A percentile compares a stretch with the other conserved stretches of the same genome.
Conservation (phyloP, 2,329 filamentous ascomycete genomes). For the Nothopassalora personata region DNA sequence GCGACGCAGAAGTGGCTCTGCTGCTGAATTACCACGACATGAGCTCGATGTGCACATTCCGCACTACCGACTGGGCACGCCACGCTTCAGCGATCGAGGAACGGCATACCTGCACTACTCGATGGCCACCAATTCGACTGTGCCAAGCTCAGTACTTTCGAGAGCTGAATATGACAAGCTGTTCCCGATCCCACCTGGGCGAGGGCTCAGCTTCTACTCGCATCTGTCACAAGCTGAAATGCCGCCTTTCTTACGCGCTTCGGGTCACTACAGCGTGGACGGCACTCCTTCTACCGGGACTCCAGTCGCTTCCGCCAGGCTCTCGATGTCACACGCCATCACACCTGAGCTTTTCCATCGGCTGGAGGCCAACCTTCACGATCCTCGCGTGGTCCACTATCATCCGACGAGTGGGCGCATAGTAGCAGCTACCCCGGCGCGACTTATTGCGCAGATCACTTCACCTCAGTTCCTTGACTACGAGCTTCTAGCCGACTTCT, state of each 20-base stretch:
- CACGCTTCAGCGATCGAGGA: slow-evolving; percentile 70
- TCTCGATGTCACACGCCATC: slow-evolving; percentile 15
- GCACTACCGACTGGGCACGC: slow-evolving; percentile 75
- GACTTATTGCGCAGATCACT: slow-evolving; percentile 92
- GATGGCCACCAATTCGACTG: slow-evolving; percentile 61
- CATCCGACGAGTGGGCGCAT: slow-evolving; percentile 66
- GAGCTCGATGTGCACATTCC: slow-evolving; percentile 54
- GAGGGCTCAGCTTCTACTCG: slow-evolving; percentile 13
- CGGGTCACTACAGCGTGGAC: slow-evolving; percentile 3
- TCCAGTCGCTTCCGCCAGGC: slow-evolving; percentile 7
- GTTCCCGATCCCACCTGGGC: slow-evolving; percentile 39
- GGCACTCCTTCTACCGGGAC: slow-evolving; percentile 6
- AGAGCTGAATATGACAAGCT: slow-evolving; percentile 36
- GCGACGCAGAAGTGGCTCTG: slow-evolving; percentile 25
- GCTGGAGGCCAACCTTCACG: slow-evolving; percentile 76
- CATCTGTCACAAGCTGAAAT: slow-evolving; percentile 11
- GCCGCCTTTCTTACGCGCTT: slow-evolving; percentile 19
- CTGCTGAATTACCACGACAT: slow-evolving; percentile 19
- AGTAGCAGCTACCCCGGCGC: slow-evolving; percentile 80
- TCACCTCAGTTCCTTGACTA: slow-evolving; percentile 95
- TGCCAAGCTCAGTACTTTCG: slow-evolving; percentile 58
- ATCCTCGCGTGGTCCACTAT: slow-evolving; percentile 77
- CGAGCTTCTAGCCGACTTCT: slow-evolving; percentile 94
- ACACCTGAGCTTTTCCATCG: slow-evolving; percentile 72
- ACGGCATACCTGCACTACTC: slow-evolving; percentile 75